Conservation (phyloP, 371 early-diverging fungal genomes). For the Furculomyces boomerangus region DNA sequence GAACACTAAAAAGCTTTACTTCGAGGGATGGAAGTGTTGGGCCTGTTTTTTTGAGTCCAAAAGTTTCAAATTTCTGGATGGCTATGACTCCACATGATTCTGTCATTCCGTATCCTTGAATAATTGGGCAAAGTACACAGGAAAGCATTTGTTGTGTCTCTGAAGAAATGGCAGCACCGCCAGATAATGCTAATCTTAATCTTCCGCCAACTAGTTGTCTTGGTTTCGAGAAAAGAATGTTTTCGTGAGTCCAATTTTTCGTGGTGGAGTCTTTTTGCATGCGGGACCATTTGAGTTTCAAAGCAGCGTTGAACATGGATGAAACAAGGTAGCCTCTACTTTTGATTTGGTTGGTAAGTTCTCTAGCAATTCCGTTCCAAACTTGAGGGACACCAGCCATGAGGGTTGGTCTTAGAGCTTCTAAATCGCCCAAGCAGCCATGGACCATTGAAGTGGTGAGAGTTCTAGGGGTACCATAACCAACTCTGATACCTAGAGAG, state of each 20-base stretch:
- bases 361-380: conserved; percentile 84
- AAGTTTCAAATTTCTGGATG: conserved; percentile 38
- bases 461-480: conserved; percentile 77
- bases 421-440: conserved; percentile 86
- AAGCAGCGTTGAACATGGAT: conserved; percentile 53
- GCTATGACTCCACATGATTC: conserved; percentile 36
- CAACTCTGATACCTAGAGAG: conserved; percentile 60
- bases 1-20: conserved; percentile 77
- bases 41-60: conserved; percentile 52
- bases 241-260: conserved; percentile 35
- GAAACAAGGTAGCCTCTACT: conserved; percentile 40
- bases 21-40: conserved; percentile 65
- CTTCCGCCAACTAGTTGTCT: conserved; percentile 83
- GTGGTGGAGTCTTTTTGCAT: conserved; percentile 8
- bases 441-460: conserved; percentile 80
- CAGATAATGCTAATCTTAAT: conserved; percentile 71
- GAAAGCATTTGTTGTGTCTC: conserved; percentile 77
- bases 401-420: conserved; percentile 76
- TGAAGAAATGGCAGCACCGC: conserved; percentile 81
- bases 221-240: conserved; percentile 77
- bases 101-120: conserved; percentile 81
- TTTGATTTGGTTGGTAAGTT: conserved; percentile 52
- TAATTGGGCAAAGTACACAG: conserved; percentile 60
- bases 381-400: conserved; percentile 88
- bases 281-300: conserved; percentile 54